Evolutionary conservation across 163 green algal species (phyloP), one percentile per base, ranked within the genome.

Genomic region (Picocystis sp.): DNA sequence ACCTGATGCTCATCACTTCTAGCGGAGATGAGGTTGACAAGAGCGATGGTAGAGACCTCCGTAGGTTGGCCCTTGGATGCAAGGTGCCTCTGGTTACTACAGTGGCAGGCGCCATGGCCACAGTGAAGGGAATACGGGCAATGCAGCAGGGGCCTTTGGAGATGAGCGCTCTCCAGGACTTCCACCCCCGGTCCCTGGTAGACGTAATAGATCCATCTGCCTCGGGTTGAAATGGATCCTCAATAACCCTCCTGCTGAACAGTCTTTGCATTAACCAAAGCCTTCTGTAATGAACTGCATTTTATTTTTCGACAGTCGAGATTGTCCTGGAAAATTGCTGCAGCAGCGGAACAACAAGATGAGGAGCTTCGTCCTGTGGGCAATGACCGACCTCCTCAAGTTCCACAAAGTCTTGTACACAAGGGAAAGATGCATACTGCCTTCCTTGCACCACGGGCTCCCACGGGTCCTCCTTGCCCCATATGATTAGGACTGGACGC

Each of bases 51-150:
- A 87, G 83, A 66, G 81, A 89, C 60, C 75, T 98, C 51, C 75
- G 90, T 41, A 76, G 90, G 22, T 63, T 82, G 15, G 87, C 90
- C 15, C 72, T 98, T 22, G 71, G 54, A 9, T 62, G 86, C 55
- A 84, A 88, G 68, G 67, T 81, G 53, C 53, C 89, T 38, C 81
- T 93, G 53, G 78, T 97, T 52, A 97, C 90, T 35, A 98, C 90
- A 19, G 63, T 98, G 1, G 80, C 83, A 2, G 89, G 79, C 15
- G 79, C 75, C n/a, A 65, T 62, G 9, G 81, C 81, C 22, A 79
- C 57, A 17, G 69, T 69, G 25, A 91, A 82, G 2, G 65, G 74
- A 1, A 76, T 98, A 21, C 61, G 73, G 41, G 79, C 78, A 22
- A 78, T 96, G 51, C 67, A 74, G 38, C 52, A 69, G 14, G 75